A percentile compares a stretch with the other conserved stretches of the same genome.
Evolutionary conservation across 371 early-diverging fungal species (phyloP).

Genomic region (Mucor velutinosus): DNA sequence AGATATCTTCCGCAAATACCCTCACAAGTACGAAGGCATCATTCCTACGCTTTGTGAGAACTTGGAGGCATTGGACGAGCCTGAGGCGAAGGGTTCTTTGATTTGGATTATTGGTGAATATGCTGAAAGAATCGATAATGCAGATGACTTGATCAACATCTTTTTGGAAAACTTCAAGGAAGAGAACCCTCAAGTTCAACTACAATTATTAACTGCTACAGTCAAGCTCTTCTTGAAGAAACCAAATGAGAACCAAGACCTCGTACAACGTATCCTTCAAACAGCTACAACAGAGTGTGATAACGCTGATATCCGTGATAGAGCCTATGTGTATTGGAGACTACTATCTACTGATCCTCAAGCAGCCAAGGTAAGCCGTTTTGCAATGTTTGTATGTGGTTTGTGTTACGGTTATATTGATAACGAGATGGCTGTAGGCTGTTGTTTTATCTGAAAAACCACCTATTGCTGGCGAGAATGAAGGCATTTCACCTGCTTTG

Average conservation of each 20-base stretch:
- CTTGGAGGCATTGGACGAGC: slow-evolving; percentile 87
- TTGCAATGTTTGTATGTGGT: neutral
- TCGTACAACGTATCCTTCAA: slow-evolving; percentile 87
- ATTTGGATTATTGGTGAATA: slow-evolving; percentile 98
- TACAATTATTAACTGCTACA: slow-evolving; percentile 83
- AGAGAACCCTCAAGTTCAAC: slow-evolving; percentile 76
- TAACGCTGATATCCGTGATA: slow-evolving; percentile 94
- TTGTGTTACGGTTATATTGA: neutral
- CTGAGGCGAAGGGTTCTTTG: slow-evolving; percentile 91
- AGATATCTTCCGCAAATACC: slow-evolving; percentile 95
- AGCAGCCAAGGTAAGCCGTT: slow-evolving; percentile 62
- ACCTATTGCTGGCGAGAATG: slow-evolving; percentile 84
- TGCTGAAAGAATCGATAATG: slow-evolving; percentile 89
- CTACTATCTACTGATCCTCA: slow-evolving; percentile 91
- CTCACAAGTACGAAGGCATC: slow-evolving; percentile 84
- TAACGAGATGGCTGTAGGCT: slow-evolving; percentile 25
- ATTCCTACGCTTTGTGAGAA: slow-evolving; percentile 89
- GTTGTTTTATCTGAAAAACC: slow-evolving; percentile 90
- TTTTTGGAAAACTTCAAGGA: slow-evolving; percentile 72
- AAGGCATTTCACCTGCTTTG: slow-evolving; percentile 76
- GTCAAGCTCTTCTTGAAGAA: slow-evolving; percentile 92
- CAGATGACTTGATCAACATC: slow-evolving; percentile 77
- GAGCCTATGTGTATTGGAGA: slow-evolving; percentile 97
- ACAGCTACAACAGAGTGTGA: slow-evolving; percentile 88
- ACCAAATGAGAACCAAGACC: slow-evolving; percentile 85